Percentiles rank a stretch among this genome's conserved stretches.
phyloP scores from a whole-genome alignment of 2,329 filamentous ascomycete genomes.

The Hirsutella minnesotensis region DNA sequence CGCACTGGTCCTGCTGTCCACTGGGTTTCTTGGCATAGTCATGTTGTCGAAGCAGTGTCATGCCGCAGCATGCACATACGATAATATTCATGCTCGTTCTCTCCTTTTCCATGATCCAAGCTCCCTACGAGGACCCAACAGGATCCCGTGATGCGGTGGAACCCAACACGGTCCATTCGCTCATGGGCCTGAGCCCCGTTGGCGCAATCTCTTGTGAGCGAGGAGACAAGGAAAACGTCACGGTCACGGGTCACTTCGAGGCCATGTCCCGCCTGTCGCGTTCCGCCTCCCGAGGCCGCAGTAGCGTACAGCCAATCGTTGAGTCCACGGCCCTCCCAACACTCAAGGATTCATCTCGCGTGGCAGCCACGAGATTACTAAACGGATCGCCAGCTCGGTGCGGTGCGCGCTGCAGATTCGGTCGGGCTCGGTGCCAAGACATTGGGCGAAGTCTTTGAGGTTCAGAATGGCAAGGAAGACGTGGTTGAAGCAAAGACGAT shows the following conservation, averaged over 20 bases:
- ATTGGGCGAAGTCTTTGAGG: background rate
- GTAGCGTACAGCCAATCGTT: too few species aligned
- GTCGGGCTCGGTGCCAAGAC: background rate
- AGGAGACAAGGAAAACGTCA: background rate
- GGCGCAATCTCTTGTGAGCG: background rate
- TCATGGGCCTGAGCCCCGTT: background rate
- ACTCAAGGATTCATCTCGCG: slow-evolving; percentile 1
- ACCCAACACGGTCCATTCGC: too few species aligned
- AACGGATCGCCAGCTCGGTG: background rate
- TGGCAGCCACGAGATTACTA: slow-evolving; percentile 1
- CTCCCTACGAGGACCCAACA: too few species aligned
- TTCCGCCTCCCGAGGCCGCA: background rate
- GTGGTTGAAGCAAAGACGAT: background rate
- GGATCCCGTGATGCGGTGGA: too few species aligned
- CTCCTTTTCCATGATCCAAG: too few species aligned
- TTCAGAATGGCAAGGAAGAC: background rate
- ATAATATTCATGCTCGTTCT: too few species aligned
- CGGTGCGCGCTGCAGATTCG: background rate
- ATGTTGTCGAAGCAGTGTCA: too few species aligned
- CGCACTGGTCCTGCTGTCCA: too few species aligned
- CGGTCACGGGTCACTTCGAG: background rate
- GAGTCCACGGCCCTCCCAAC: background rate
- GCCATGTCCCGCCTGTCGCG: background rate
- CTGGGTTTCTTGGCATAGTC: too few species aligned
- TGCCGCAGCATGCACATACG: too few species aligned